A percentile compares a stretch with the other conserved stretches of the same genome.
Conservation (phyloP, 257 asterid genomes). For the Scutellaria barbata region DNA sequence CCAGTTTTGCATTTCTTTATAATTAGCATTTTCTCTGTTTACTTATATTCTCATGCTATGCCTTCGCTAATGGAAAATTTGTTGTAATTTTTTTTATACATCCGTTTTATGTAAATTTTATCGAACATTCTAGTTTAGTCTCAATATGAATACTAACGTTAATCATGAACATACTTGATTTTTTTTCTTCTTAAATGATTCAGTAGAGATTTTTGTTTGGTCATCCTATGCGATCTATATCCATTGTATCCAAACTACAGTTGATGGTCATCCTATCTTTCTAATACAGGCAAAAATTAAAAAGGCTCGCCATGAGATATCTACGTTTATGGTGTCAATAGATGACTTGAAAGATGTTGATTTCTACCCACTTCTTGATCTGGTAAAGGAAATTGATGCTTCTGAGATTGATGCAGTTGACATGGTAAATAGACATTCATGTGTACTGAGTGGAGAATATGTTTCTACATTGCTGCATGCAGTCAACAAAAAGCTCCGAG, state of each 20-base stretch:
- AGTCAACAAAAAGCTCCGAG: constrained; percentile 71
- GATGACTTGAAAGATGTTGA: constrained; percentile 78
- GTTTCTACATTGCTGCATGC: constrained; percentile 69
- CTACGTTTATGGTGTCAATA: constrained; percentile 54
- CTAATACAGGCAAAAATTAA: constrained; percentile 70
- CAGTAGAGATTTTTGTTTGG: not conserved
- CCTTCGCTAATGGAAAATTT: constrained; percentile 4
- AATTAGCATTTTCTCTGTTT: constrained; percentile 5
- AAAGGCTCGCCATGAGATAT: constrained; percentile 62
- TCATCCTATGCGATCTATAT: constrained; percentile 7
- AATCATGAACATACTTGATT: not conserved
- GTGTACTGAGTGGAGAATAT: constrained; percentile 64
- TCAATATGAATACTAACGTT: not conserved
- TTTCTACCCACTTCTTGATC: constrained; percentile 65
- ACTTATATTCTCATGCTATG: not conserved
- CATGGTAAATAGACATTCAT: constrained; percentile 65
- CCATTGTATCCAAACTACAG: constrained; percentile 14
- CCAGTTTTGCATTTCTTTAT: not conserved
- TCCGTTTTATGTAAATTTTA: constrained; percentile 1
- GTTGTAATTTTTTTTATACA: not conserved
- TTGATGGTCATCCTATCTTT: constrained; percentile 30
- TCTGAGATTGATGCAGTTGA: constrained; percentile 93
- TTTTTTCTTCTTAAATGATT: not conserved
- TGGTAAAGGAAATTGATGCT: constrained; percentile 61
- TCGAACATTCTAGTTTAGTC: not conserved